Evolutionary conservation across 106 monocot genomes (phyloP), one percentile per base, ranked within the genome.

Genomic region (Iris macrosiphon): DNA sequence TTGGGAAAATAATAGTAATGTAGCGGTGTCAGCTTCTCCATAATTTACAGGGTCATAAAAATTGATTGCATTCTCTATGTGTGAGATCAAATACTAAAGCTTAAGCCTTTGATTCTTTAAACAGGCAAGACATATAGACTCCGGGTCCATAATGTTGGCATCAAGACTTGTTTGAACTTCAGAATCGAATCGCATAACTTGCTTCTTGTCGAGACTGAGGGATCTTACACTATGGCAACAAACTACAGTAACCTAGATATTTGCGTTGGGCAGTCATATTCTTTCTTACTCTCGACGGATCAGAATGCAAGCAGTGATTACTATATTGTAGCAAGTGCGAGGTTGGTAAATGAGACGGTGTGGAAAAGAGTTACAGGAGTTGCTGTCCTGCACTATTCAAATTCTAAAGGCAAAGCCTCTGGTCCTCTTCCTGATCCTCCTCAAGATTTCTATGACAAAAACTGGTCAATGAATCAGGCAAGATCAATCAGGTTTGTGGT

Each of bases 261-360:
- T 37, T 81, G 78, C 49, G 81, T 87, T 45, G 87, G 87, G 0
- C 87, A 87, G 57, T 87, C 87, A 4, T 87, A 78, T 77, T 87
- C 87, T 18, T 87, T 87, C 60, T 74, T 87, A 61, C 63, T 87
- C 7, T 78, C 78, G 0, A 87, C 78, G 81, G 81, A 87, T 77
- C 81, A 87, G 39, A 87, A 87, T 57, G 87, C 81, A 31, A 87
- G 81, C 45, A 71, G 71, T 32, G 87, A 87, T 40, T 87, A 87
- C 60, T 87, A 87, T 58, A 61, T 81, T 60, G 87, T 87, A 43
- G 87, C 81, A 3, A 87, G 87, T 68, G 74, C 87, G 20, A 58
- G 87, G 61, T 75, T 81, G 61, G 87, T 87, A 2, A 81, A 87
- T 41, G 87, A 71, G 28, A 78, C 87, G 30, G 27, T 39, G 1